Evolutionary conservation across 768 basidiomycete species (phyloP), one percentile per base, ranked within the genome.

Genomic region (Hemileccinum rubropunctum): DNA sequence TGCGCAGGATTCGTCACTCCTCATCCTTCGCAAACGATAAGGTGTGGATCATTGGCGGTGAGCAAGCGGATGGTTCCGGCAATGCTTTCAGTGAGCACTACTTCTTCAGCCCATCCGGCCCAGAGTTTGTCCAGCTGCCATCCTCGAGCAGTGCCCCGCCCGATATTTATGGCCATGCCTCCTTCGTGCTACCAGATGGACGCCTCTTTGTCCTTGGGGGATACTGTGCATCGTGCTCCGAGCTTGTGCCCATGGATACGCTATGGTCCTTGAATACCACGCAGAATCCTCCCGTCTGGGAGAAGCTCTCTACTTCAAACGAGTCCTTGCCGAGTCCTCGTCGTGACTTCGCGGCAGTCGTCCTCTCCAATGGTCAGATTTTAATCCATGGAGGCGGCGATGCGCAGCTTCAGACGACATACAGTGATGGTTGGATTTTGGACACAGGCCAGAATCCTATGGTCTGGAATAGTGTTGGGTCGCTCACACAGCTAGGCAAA

Each of bases 381-480:
- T 67, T 93, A 48, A 81, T 95, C 14, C 88, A 91, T 18, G 93
- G 93, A 5, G 93, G 93, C 6, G 76, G 80, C 26, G 82, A 88
- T 59, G 78, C 76, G 4, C 60, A 50, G 33, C 70, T 83, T 36
- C 77, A 83, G 58, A 73, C 58, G 4, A 77, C 76, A n/a, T 77
- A 75, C 48, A 71, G 64, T 33, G 85, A 86, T 66, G 93, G 91
- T 14, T 87, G 82, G 83, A 74, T 86, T 47, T 76, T 86, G 32
- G 81, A 85, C 61, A 78, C 80, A 3, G 70, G 71, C 10, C 70
- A 73, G 58, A 73, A 60, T 48, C 79, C 83, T 3, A 80, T 83
- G 74, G 70, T 71, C 2, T 91, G 89, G 90, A 75, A 70, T 8
- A 54, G 59, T 38, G 70, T 84, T 15, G 65, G 70, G 4, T 73